Conservation (phyloP, 805 yeast genomes). For the Starmerella bombicola region DNA sequence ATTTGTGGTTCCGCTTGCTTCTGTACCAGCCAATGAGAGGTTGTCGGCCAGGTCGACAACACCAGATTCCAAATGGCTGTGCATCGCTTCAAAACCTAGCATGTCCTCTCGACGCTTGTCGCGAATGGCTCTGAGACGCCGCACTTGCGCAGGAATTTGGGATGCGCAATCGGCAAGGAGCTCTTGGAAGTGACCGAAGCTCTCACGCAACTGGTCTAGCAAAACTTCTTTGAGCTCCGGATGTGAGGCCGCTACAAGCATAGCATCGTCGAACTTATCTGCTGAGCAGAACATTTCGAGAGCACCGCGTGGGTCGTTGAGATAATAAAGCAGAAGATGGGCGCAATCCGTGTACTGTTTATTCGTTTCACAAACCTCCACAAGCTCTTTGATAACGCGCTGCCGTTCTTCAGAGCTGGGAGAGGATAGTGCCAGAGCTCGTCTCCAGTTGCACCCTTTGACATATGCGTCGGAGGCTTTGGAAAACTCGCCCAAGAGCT, state of each 20-base stretch:
- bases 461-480: constrained; percentile 61
- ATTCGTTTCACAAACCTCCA: constrained; percentile 42
- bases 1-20: constrained; percentile 82
- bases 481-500: constrained; percentile 43
- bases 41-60: constrained; percentile 65
- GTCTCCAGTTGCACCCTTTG: constrained; percentile 68
- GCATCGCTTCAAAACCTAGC: constrained; percentile 59
- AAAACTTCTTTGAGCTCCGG: constrained; percentile 30
- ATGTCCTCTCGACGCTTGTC: constrained; percentile 76
- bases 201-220: constrained; percentile 70
- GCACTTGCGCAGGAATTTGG: constrained; percentile 72
- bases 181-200: constrained; percentile 78
- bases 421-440: constrained; percentile 59
- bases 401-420: constrained; percentile 31
- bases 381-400: constrained; percentile 48
- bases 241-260: constrained; percentile 40
- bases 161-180: constrained; percentile 84
- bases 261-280: constrained; percentile 62
- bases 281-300: constrained; percentile 60
- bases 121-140: constrained; percentile 72
- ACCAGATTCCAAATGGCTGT: constrained; percentile 17
- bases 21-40: constrained; percentile 89
- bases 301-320: constrained; percentile 50
- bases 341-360: constrained; percentile 72
- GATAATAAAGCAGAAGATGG: constrained; percentile 49